Evolutionary conservation across 768 basidiomycete species (phyloP), one percentile per base, ranked within the genome.

Genomic region (Mycena latifolia): DNA sequence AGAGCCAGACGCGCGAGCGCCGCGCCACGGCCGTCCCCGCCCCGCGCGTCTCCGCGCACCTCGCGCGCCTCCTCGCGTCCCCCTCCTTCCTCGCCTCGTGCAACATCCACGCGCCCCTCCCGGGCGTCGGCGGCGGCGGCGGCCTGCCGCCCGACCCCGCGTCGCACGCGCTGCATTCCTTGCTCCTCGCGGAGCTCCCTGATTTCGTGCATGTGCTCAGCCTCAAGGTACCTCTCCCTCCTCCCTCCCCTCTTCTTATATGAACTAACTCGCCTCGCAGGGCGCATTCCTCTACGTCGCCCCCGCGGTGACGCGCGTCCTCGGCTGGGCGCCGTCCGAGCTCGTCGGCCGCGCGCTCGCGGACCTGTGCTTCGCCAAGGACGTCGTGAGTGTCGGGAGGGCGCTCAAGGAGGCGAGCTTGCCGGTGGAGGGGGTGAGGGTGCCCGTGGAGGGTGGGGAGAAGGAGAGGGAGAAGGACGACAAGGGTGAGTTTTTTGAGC

Each of bases 241-340:
- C 33, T 35, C 33, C 8, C 33, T 35, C 33, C 33, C 33, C 33
- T 6, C 33, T 35, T 6, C 33, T 35, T 35, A 14, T 35, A 6
- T 14, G 33, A 27, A 14, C 22, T 60, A 27, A 27, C 35, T 20
- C 25, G 11, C 31, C 8, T 18, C 10, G n/a, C 96, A 98, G 74
- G 97, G 97, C 29, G 84, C 86, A 18, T 95, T 99, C 77, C 88
- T 97, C 52, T 99, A 98, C 76, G 93, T 95, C 55, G 93, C 95
- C 0, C 95, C 95, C 1, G 87, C 91, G 27, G 88, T 97, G 22
- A 80, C 86, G 14, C 81, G 86, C 29, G 88, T 95, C 12, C 84
- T 99, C 37, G 96, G 96, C 39, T 98, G 96, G 79, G 88, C 92
- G 27, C 90, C 96, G 2, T 83, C 88, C 33, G 94, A 97, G 63